A percentile compares a stretch with the other conserved stretches of the same genome.
Conservation (phyloP, 352 stramenopile species). For the Globisporangium cederbergense region DNA sequence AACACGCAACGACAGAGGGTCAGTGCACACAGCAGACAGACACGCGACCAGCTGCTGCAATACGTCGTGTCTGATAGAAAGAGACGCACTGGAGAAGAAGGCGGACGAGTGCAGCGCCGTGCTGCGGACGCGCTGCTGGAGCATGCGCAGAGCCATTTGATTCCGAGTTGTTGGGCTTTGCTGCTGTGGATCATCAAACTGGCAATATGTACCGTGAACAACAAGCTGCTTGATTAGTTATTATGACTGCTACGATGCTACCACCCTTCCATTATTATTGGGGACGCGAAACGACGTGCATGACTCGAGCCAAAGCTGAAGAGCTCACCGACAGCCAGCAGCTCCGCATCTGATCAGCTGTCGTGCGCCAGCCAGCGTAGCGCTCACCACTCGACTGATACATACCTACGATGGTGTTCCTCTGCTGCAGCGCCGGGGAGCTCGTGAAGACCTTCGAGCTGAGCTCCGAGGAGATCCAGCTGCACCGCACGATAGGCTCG, state of each 20-base stretch:
- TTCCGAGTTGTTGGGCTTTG: constrained; percentile 1
- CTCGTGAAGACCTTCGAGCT: constrained; percentile 63
- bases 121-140: constrained; percentile 22
- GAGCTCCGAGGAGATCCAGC: constrained; percentile 41
- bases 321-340: too few relatives aligned
- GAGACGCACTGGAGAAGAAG: constrained; percentile 29
- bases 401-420: constrained; percentile 26
- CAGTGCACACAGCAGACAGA: not conserved
- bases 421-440: constrained; percentile 53
- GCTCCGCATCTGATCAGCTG: too few relatives aligned
- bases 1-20: not conserved
- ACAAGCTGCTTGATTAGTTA: not conserved
- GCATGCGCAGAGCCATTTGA: constrained; percentile 32
- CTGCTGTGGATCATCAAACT: not conserved
- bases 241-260: not conserved
- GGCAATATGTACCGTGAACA: not conserved
- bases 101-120: constrained; percentile 13
- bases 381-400: too few relatives aligned
- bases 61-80: not conserved
- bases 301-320: not conserved
- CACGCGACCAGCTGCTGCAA: not conserved
- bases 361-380: too few relatives aligned
- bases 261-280: not conserved
- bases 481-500: constrained; percentile 39
- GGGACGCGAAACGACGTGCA: constrained; percentile 29